Conservation (phyloP, 2,329 filamentous ascomycete species). For the Daldinia sp. region DNA sequence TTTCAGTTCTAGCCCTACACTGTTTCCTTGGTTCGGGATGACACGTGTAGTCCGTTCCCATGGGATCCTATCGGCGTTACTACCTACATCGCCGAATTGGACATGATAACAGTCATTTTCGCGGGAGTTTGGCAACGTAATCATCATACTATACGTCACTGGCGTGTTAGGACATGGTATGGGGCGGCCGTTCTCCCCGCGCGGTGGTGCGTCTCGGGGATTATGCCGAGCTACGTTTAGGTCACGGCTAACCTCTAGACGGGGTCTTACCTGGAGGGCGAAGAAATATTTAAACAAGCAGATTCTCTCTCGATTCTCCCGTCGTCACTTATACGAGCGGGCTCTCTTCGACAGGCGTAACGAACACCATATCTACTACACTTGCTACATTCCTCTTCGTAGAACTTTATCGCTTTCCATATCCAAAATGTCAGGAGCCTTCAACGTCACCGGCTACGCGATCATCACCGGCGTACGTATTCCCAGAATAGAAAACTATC, state of each 20-base stretch:
- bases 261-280: not conserved
- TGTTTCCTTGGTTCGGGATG: not conserved
- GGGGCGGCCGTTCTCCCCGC: not conserved
- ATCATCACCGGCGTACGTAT: not conserved
- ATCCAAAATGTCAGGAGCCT: not conserved
- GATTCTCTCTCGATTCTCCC: not conserved
- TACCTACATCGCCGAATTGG: slow-evolving; percentile 2
- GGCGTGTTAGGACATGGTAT: not conserved
- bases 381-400: not conserved
- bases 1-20: not conserved
- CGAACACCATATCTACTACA: not conserved
- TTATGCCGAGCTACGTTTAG: not conserved
- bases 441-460: not conserved
- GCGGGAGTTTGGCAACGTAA: not conserved
- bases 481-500: not conserved
- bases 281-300: not conserved
- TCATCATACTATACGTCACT: not conserved
- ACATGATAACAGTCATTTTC: not conserved
- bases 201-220: not conserved
- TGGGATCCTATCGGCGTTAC: slow-evolving; percentile 6
- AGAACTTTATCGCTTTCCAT: not conserved
- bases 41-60: not conserved
- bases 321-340: not conserved
- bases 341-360: not conserved
- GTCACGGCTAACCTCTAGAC: not conserved